Evolutionary conservation across 768 basidiomycete genomes (phyloP), one percentile per base, ranked within the genome.

Genomic region (Pilatotrama ljubarskyi): DNA sequence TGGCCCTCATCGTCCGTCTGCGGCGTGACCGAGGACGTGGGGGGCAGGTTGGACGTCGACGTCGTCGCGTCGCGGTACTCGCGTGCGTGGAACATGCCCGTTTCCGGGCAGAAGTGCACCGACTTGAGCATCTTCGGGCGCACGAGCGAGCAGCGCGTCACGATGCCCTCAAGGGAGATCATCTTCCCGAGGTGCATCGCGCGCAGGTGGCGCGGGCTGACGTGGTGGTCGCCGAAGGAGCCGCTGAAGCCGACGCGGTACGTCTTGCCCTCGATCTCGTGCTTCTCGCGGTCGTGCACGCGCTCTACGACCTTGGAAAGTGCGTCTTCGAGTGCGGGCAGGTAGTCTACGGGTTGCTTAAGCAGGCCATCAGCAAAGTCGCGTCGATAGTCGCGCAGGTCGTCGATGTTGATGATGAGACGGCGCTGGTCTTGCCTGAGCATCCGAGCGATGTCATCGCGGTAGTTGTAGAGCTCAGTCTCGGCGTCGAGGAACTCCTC

Each of bases 91-190:
- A 95, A 97, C 38, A 83, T 80, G 51, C 80, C 78, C 17, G 94
- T 96, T 55, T 87, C 86, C n/a, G 90, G 87, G 70, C 94, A 96
- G 76, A 90, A 99, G 71, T 99, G 97, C 46, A 98, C 85, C 11
- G 97, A 98, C 72, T 89, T 91, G 70, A 97, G 83, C 93, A 99
- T 96, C 78, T 99, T 99, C 15, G 97, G 97, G 32, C 97, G 89
- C 54, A 98, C 96, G 58, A 99, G 87, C 7, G 95, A 98, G 73
- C 97, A 99, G 58, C 97, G 85, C 3, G 96, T 98, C 63, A 99
- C 94, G 71, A 99, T 99, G 38, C 96, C 97, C 77, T 99, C 97
- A 35, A 99, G 74, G 35, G 91, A 95, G 70, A 98, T 92, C 94
- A 98, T 94, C 75, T 90, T 94, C 49, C 94, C 92, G 18, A 99